phyloP scores from a whole-genome alignment of 139 green algal genomes.

The Chlorella vulgaris region DNA sequence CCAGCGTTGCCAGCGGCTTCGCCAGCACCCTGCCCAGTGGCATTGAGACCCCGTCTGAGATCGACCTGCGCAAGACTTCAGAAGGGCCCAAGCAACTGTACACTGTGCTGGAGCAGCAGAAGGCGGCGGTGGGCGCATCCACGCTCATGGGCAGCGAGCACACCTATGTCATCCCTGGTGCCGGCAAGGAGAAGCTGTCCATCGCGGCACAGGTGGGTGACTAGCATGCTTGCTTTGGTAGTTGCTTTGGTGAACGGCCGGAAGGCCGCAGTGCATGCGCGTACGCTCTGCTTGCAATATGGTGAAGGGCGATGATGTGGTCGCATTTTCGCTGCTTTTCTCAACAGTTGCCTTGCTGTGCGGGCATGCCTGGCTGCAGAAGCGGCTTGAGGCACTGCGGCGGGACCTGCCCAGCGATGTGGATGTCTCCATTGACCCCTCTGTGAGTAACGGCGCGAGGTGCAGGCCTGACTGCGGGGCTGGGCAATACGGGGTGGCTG shows the following conservation, averaged over 20 bases:
- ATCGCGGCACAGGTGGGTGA: constrained; percentile 30
- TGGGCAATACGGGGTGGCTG: no score
- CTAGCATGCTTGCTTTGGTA: neutral
- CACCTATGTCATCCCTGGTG: constrained; percentile 86
- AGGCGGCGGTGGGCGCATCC: constrained; percentile 40
- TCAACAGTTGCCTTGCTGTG: no score
- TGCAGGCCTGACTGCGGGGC: no score
- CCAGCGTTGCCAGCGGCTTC: constrained; percentile 70
- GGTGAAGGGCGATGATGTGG: no score
- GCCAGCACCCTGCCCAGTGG: constrained; percentile 73
- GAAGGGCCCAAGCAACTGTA: constrained; percentile 61
- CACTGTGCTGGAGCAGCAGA: constrained; percentile 81
- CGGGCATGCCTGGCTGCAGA: no score
- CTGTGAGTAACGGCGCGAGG: no score
- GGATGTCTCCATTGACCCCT: constrained; percentile 88
- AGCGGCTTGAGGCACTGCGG: constrained; percentile 52
- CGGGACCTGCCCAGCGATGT: constrained; percentile 63
- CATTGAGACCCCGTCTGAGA: constrained; percentile 83
- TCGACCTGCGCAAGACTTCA: constrained; percentile 89
- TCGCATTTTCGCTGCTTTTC: no score
- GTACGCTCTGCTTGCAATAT: neutral
- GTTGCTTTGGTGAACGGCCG: neutral
- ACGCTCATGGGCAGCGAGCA: constrained; percentile 88
- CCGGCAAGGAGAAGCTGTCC: constrained; percentile 41
- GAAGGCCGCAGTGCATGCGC: neutral